Conservation (phyloP, 2,329 filamentous ascomycete species). For the Fusarium udum region DNA sequence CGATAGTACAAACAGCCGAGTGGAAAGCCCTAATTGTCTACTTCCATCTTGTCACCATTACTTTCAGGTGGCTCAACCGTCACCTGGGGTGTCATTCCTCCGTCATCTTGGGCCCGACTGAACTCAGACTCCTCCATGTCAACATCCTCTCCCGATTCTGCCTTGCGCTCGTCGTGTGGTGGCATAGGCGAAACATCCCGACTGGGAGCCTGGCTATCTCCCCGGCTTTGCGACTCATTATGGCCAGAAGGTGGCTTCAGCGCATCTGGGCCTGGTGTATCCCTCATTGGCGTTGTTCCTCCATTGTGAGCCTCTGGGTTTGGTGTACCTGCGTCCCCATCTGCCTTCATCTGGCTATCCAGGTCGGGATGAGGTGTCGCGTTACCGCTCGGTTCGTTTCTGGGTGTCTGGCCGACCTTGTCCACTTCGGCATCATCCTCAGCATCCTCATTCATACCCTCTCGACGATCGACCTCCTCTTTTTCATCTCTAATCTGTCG, state of each 20-base stretch:
- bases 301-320: constrained; percentile 42
- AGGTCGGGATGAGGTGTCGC: constrained; percentile 61
- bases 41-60: constrained; percentile 71
- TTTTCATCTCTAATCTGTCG: constrained; percentile 93
- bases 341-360: constrained; percentile 45
- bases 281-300: constrained; percentile 47
- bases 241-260: constrained; percentile 33
- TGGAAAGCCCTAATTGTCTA: constrained; percentile 54
- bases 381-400: constrained; percentile 61
- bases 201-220: constrained; percentile 44
- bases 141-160: constrained; percentile 62
- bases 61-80: constrained; percentile 60
- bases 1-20: background rate
- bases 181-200: constrained; percentile 44
- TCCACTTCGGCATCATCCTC: constrained; percentile 66
- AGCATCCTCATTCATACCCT: constrained; percentile 78
- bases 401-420: constrained; percentile 59
- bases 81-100: constrained; percentile 55
- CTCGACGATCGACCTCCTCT: constrained; percentile 88
- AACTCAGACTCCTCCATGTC: constrained; percentile 64
- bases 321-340: constrained; percentile 44
- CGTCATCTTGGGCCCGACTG: constrained; percentile 54
- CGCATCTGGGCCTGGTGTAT: constrained; percentile 45
- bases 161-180: constrained; percentile 46
- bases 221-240: constrained; percentile 33